Evolutionary conservation across 352 stramenopile species (phyloP), one percentile per base, ranked within the genome.

Genomic region (Pythium dissotocum): DNA sequence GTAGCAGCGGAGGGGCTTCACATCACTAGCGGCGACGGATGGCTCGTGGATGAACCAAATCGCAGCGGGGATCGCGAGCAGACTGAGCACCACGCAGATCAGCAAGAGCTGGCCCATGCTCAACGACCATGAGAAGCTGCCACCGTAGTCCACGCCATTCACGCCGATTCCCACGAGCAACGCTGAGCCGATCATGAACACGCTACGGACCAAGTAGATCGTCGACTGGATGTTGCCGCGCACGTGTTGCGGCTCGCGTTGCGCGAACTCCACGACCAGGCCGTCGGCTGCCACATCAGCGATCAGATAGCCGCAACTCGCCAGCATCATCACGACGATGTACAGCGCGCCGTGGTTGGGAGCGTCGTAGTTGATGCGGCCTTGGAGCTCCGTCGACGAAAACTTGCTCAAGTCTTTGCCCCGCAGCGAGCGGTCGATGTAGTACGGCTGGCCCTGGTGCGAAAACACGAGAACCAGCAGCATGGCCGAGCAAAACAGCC

Each of bases 161-260:
- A 79, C 26, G 33, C 73, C 70, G 24, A 87, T 61, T 4, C 76
- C 77, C 10, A 78, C 68, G 13, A 84, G 54, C 2, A 82, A 44
- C 13, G 67, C 65, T 2, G 76, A 60, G 6, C 68, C 36, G 26
- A 82, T 74, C 58, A 75, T 76, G 46, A 81, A 68, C 58, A 85
- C 40, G 56, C 72, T 76, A 52, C 79, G 58, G 62, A 80, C 63
- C 65, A 76, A 49, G 69, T 77, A 80, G 38, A 86, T 64, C 14
- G 73, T 81, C 12, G 81, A 82, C 7, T 85, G 76, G 49, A 77
- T 77, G 30, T 69, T 71, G 10, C 78, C 71, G 18, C 74, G 75
- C 28, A 63, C 46, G n/a, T 35, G 8, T 24, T 70, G 55, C 9
- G 71, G 78, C 58, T 83, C 77, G 24, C 77, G 73, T 65, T 84